Evolutionary conservation across 768 basidiomycete species (phyloP).

Genomic region (Leccinum ochraceum): DNA sequence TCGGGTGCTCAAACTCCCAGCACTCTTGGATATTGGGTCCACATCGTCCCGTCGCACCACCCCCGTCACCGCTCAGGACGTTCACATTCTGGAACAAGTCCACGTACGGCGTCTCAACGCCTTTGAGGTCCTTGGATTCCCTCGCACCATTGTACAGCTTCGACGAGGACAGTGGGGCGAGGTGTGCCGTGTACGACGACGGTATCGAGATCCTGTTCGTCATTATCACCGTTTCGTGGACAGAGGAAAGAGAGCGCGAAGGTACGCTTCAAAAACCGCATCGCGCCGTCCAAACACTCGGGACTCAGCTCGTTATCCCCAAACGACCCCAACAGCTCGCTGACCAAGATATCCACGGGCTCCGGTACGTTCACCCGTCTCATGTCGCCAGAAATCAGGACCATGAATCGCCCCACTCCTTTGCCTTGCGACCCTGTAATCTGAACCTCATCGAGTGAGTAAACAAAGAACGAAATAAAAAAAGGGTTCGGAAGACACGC

Average conservation of each 20-base stretch:
- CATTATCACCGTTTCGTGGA: constrained; percentile 13
- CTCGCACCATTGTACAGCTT: constrained; percentile 88
- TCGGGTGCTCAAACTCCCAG: constrained; percentile 97
- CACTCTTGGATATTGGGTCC: constrained; percentile 89
- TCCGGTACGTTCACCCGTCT: constrained; percentile 80
- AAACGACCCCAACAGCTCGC: constrained; percentile 95
- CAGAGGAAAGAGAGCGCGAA: background rate
- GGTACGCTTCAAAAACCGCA: constrained; percentile 87
- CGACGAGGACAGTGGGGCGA: constrained; percentile 92
- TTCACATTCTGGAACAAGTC: constrained; percentile 98
- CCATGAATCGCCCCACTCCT: constrained; percentile 80
- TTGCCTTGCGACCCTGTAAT: constrained; percentile 76
- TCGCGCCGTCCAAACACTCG: constrained; percentile 95
- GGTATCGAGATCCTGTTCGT: constrained; percentile 93
- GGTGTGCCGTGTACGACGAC: constrained; percentile 90
- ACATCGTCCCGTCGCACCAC: constrained; percentile 61
- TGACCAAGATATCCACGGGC: constrained; percentile 89
- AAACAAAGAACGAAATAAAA: constrained; percentile 7
- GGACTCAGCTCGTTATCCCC: constrained; percentile 99
- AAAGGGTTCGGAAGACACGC: constrained; percentile 34
- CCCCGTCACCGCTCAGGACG: constrained; percentile 77
- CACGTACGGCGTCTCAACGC: constrained; percentile 94
- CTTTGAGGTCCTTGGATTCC: constrained; percentile 63
- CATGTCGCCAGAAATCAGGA: constrained; percentile 95
- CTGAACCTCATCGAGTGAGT: constrained; percentile 41